Evolutionary conservation across 2,329 filamentous ascomycete species (phyloP).

Genomic region (Ceratocystis alfenasii): DNA sequence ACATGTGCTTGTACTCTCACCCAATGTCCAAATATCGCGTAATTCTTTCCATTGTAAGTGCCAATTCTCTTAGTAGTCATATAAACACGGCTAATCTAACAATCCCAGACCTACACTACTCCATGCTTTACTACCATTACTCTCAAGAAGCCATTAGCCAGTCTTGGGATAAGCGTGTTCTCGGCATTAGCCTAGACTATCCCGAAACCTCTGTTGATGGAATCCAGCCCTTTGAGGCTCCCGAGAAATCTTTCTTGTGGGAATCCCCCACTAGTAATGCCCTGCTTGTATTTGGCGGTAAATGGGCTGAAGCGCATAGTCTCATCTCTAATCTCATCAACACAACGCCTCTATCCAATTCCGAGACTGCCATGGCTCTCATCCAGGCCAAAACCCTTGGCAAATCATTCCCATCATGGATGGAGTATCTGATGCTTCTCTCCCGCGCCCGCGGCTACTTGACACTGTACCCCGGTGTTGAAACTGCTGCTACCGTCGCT

Average conservation of each 20-base stretch:
- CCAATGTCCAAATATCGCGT: constrained; percentile 66
- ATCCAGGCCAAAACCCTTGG: constrained; percentile 46
- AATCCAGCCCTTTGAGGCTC: constrained; percentile 42
- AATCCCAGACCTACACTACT: constrained; percentile 56
- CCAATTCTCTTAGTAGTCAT: not conserved
- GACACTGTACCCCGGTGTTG: constrained; percentile 62
- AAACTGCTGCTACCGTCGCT: constrained; percentile 44
- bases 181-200: constrained; percentile 70
- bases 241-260: constrained; percentile 57
- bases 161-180: constrained; percentile 43
- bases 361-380: constrained; percentile 32
- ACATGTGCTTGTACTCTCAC: constrained; percentile 75
- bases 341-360: constrained; percentile 26
- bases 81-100: not conserved
- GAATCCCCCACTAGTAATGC: constrained; percentile 76
- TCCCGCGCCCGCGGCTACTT: constrained; percentile 65
- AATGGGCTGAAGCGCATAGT: constrained; percentile 75
- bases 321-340: constrained; percentile 53
- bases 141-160: constrained; percentile 39
- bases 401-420: constrained; percentile 59
- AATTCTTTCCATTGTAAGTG: constrained; percentile 66
- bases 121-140: constrained; percentile 65
- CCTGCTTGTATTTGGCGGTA: constrained; percentile 68
- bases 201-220: constrained; percentile 54
- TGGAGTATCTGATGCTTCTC: constrained; percentile 66